Conservation (phyloP, 306 rosid genomes). For the Ormosia semicastrata region DNA sequence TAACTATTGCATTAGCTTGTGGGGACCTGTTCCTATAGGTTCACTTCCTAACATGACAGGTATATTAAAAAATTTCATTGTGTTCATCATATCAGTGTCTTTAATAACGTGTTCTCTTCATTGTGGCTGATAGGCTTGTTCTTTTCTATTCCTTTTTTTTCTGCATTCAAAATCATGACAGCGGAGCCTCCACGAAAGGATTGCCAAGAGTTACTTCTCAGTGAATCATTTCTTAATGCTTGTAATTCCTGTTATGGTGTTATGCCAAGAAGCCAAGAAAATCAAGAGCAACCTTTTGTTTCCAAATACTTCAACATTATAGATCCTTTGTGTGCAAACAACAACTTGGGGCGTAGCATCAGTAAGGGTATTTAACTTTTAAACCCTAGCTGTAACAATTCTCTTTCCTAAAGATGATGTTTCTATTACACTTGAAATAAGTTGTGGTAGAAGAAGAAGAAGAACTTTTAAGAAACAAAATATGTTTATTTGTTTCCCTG, state of each 20-base stretch:
- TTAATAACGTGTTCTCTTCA: background rate
- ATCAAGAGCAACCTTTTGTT: slow-evolving; percentile 51
- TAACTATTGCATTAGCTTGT: slow-evolving; percentile 73
- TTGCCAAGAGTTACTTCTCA: slow-evolving; percentile 51
- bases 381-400: background rate
- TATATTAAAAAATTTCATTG: slow-evolving; percentile 21
- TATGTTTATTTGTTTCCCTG: background rate
- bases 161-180: slow-evolving; percentile 29
- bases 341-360: slow-evolving; percentile 88
- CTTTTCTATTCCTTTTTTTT: background rate
- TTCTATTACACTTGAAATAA: background rate
- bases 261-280: slow-evolving; percentile 46
- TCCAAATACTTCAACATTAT: slow-evolving; percentile 66
- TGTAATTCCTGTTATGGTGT: slow-evolving; percentile 57
- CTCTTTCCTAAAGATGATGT: background rate
- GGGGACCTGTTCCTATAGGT: slow-evolving; percentile 74
- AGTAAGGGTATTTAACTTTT: slow-evolving; percentile 51
- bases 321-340: slow-evolving; percentile 74
- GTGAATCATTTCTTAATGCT: slow-evolving; percentile 49
- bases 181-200: slow-evolving; percentile 74
- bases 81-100: background rate
- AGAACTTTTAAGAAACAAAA: background rate
- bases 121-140: background rate
- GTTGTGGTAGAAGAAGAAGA: background rate
- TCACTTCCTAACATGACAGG: slow-evolving; percentile 80